Evolutionary conservation across 768 basidiomycete genomes (phyloP), one percentile per base, ranked within the genome.

Genomic region (Pholiota molesta): DNA sequence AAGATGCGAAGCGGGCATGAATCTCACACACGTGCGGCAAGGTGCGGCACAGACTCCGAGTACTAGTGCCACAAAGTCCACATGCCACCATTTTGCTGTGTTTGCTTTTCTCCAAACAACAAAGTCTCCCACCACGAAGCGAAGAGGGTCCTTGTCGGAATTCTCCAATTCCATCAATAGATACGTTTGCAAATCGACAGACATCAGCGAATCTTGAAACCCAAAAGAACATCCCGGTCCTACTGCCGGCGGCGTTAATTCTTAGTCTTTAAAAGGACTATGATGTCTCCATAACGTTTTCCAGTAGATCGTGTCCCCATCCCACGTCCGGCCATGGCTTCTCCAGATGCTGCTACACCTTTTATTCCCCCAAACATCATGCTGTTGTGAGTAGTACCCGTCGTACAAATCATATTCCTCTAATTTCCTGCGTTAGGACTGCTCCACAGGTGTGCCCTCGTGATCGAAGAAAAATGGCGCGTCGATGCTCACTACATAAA

Each of bases 351-450:
- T 26, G 47, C 47, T n/a, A 44, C 19, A 10, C 47, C 57, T 2
- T 58, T 58, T 35, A 58, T 58, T 37, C 57, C 57, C 4, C 57
- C 57, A 16, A 35, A 58, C 45, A 58, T 58, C 23, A 47, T 58
- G n/a, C 57, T 58, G 0, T 26, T 58, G 57, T 58, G 13, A 58
- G 57, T 58, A 31, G 5, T 35, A 28, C 11, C 21, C 14, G 47
- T 14, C 21, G 23, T 21, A 21, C 5, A 14, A 29, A 31, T 57
- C n/a, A 47, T 2, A 2, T 49, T 33, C 9, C 16, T 42, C 39
- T 44, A 44, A 58, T 14, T 21, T 8, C 57, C 5, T 49, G 47
- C 19, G 21, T n/a, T 49, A 58, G 57, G 49, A 58, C 57, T 49
- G 57, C 57, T 16, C 57, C 57, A 4, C 57, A 58, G 57, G 57